phyloP scores from a whole-genome alignment of 306 rosid genomes.

The Macrotyloma uniflorum region DNA sequence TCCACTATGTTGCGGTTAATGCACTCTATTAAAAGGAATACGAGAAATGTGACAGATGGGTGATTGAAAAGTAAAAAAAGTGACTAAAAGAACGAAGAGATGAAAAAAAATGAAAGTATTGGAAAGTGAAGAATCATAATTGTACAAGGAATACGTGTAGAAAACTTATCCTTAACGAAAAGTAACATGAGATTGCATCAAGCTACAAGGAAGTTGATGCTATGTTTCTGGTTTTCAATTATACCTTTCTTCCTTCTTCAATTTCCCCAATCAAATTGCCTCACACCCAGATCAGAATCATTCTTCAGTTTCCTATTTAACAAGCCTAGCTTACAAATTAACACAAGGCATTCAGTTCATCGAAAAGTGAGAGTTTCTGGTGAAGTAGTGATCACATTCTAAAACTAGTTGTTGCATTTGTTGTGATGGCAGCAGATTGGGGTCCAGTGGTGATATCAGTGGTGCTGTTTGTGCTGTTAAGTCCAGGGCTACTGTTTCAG shows the following conservation, averaged over 20 bases:
- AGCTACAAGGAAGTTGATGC: neutral
- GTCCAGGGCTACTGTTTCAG: slow-evolving; percentile 73
- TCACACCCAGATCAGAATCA: neutral
- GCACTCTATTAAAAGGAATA: neutral
- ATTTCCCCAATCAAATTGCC: neutral
- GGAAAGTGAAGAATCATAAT: neutral
- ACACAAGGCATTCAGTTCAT: neutral
- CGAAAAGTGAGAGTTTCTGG: neutral
- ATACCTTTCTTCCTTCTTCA: slow-evolving; percentile 15
- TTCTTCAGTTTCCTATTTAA: slow-evolving; percentile 8
- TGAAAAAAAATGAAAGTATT: neutral
- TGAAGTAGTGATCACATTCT: neutral
- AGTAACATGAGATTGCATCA: neutral
- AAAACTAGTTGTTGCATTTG: neutral
- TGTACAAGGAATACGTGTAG: neutral
- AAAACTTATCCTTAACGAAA: neutral
- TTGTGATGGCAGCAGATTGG: slow-evolving; percentile 62
- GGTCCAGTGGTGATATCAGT: slow-evolving; percentile 83
- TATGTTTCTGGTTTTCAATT: neutral
- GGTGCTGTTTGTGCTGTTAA: slow-evolving; percentile 69
- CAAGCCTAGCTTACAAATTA: neutral
- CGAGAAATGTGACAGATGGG: neutral
- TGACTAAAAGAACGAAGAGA: neutral
- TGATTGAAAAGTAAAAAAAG: neutral
- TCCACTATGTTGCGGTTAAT: too few relatives aligned